These are phyloP conservation scores for Claviceps sp. DNA, from an alignment of 2,329 filamentous ascomycete genomes.

Conservation along the genomic window DNA sequence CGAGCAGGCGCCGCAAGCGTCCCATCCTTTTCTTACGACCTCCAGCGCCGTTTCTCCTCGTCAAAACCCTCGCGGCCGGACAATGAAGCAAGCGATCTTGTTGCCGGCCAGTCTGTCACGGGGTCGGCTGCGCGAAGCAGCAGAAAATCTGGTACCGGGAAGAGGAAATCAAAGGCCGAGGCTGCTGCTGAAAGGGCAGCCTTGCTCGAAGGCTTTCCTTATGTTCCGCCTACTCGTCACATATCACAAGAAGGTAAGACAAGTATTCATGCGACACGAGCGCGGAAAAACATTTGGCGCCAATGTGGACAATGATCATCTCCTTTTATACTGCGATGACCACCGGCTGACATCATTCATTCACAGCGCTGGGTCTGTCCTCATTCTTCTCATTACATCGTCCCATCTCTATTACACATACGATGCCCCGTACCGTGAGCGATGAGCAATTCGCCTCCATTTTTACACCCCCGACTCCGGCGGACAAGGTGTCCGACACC, in stretches of 20 bases:
- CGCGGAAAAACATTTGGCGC: neutral
- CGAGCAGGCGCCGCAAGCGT: constrained; percentile 23
- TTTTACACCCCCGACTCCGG: constrained; percentile 48
- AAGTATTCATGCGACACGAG: neutral
- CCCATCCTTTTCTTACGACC: constrained; percentile 25
- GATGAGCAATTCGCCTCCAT: constrained; percentile 73
- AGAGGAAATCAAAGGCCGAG: constrained; percentile 47
- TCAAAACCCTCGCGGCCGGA: constrained; percentile 51
- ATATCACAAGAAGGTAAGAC: constrained; percentile 52
- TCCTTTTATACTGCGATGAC: neutral
- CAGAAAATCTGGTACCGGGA: constrained; percentile 34
- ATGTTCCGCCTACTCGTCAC: constrained; percentile 63
- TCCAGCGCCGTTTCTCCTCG: constrained; percentile 45
- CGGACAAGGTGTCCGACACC: constrained; percentile 43
- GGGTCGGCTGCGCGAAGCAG: constrained; percentile 29
- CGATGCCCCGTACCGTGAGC: constrained; percentile 59
- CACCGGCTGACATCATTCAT: neutral
- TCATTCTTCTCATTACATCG: constrained; percentile 94
- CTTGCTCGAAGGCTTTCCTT: constrained; percentile 47
- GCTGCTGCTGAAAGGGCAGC: constrained; percentile 31
- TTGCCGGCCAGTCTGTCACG: constrained; percentile 35
- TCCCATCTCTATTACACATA: constrained; percentile 77
- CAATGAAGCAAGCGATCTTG: constrained; percentile 38
- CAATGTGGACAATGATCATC: neutral
- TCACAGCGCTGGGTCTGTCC: constrained; percentile 68